These are phyloP conservation scores for Talaromyces sp. DNA, from an alignment of 2,329 filamentous ascomycete genomes.

Conservation along the genomic window DNA sequence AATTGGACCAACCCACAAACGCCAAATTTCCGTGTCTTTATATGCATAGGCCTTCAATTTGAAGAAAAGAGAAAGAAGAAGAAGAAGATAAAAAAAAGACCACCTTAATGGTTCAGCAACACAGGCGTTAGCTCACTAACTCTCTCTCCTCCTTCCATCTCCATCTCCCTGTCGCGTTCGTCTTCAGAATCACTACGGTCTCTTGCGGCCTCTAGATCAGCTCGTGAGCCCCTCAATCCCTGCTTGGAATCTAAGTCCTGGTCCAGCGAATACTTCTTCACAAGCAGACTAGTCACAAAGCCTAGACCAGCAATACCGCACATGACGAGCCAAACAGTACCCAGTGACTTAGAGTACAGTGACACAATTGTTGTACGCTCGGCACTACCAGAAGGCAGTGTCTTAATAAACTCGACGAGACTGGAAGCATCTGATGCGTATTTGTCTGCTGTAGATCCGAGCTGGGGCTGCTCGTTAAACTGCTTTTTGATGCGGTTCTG, in stretches of 20 bases:
- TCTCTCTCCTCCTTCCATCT: no score
- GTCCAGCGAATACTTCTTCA: constrained; percentile 45
- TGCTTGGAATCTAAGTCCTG: constrained; percentile 10
- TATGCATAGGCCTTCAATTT: no score
- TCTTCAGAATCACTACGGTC: no score
- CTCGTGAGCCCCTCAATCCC: neutral
- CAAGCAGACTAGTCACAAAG: constrained; percentile 54
- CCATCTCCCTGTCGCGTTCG: no score
- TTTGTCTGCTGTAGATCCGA: constrained; percentile 48
- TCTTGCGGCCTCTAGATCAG: constrained; percentile 3
- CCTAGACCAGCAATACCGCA: constrained; percentile 53
- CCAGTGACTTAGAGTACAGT: constrained; percentile 56
- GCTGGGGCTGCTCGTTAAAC: constrained; percentile 50
- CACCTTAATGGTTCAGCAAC: no score
- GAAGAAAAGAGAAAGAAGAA: no score
- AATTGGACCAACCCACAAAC: no score
- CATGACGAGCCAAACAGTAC: constrained; percentile 58
- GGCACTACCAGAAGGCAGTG: constrained; percentile 45
- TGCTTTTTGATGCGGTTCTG: constrained; percentile 58
- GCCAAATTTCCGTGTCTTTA: no score
- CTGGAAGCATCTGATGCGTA: constrained; percentile 60
- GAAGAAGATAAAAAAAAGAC: no score
- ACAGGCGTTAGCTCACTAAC: no score
- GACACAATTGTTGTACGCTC: constrained; percentile 47
- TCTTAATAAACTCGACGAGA: constrained; percentile 59